phyloP scores from a whole-genome alignment of 768 basidiomycete genomes.

The Panaeolus cyanescens region DNA sequence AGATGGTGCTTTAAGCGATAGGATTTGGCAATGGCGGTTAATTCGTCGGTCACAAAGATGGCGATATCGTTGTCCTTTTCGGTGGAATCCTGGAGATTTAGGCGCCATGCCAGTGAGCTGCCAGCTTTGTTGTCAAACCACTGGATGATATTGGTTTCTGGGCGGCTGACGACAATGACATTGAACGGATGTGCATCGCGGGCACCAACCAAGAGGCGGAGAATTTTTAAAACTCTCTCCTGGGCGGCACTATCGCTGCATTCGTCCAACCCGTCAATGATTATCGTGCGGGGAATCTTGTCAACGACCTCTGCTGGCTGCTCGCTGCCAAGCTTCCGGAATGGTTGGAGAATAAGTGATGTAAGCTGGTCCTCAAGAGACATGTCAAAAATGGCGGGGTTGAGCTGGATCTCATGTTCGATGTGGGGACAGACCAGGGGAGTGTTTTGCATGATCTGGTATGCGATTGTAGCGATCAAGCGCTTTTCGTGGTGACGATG shows the following conservation, averaged over 20 bases:
- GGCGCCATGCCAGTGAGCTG: no score
- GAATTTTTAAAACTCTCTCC: neutral
- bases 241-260: neutral
- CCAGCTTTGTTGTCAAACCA: no score
- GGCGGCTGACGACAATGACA: neutral
- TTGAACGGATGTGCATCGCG: neutral
- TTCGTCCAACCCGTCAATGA: neutral
- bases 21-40: constrained; percentile 7
- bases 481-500: neutral
- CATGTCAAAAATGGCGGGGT: neutral
- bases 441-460: neutral
- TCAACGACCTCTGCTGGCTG: neutral
- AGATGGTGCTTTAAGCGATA: constrained; percentile 7
- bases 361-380: neutral
- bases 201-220: neutral
- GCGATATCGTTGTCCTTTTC: constrained; percentile 11
- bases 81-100: no score
- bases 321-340: neutral
- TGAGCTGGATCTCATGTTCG: neutral
- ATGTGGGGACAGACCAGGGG: neutral
- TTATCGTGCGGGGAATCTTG: neutral
- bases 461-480: neutral
- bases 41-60: constrained; percentile 11
- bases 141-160: neutral
- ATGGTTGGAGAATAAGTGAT: neutral